These are phyloP conservation scores for Eragrostis nindensis DNA, from an alignment of 176 grass and related monocot genomes.

Conservation along the genomic window DNA sequence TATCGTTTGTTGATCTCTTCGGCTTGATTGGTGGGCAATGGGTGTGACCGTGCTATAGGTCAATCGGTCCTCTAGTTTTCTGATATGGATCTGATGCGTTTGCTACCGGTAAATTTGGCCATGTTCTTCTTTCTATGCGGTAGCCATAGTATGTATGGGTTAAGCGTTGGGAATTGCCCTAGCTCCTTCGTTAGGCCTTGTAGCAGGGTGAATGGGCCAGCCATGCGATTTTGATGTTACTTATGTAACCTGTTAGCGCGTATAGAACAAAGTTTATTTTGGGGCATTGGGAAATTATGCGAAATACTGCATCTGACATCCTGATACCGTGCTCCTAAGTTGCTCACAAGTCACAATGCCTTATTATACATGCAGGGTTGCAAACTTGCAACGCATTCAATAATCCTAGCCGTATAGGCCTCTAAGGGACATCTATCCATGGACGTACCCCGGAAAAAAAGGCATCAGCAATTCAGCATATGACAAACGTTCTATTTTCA, in stretches of 20 bases:
- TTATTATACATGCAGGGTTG: constrained; percentile 2
- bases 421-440: background rate
- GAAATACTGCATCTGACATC: background rate
- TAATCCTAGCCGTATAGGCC: background rate
- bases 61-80: background rate
- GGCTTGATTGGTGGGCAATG: background rate
- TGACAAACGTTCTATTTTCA: background rate
- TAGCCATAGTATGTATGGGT: background rate
- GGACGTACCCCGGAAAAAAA: no score
- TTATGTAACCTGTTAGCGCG: background rate
- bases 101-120: background rate
- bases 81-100: constrained; percentile 18
- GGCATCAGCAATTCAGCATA: no score
- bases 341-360: background rate
- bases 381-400: background rate
- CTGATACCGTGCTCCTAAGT: no score
- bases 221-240: constrained; percentile 23
- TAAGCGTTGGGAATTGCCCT: background rate
- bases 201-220: constrained; percentile 7
- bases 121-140: background rate
- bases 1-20: background rate
- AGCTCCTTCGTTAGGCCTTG: background rate
- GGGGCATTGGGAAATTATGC: background rate
- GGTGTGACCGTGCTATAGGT: constrained; percentile 5
- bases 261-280: background rate